Percentiles rank a stretch among this genome's conserved stretches.
Evolutionary conservation across 75 land plant genomes (phyloP).

Genomic region (Pinus tabuliformis): DNA sequence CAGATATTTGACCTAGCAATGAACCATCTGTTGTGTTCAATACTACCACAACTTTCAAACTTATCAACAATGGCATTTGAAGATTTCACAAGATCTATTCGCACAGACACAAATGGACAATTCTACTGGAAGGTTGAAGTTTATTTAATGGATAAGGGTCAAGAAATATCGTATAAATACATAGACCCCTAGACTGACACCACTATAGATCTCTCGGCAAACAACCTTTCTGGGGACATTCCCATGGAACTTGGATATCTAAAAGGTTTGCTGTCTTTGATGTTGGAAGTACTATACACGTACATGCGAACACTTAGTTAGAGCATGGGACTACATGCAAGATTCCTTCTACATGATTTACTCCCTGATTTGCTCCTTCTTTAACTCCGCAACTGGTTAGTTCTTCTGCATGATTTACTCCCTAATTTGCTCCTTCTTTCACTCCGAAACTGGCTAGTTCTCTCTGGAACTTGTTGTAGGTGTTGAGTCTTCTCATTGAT

Average conservation of each 20-base stretch:
- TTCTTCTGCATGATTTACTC: too few relatives aligned
- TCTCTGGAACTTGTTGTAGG: too few relatives aligned
- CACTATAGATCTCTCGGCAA: slow-evolving; percentile 50
- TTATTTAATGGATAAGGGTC: slow-evolving; percentile 38
- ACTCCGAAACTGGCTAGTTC: too few relatives aligned
- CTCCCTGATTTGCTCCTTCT: too few relatives aligned
- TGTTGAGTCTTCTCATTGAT: too few relatives aligned
- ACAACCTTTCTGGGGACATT: slow-evolving; percentile 40
- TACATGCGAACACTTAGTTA: too few relatives aligned
- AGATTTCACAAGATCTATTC: background rate
- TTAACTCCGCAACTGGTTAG: too few relatives aligned
- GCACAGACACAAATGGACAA: too few relatives aligned
- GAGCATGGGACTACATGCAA: too few relatives aligned
- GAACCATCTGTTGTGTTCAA: slow-evolving; percentile 50
- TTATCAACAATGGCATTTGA: slow-evolving; percentile 34
- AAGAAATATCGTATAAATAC: slow-evolving; percentile 24
- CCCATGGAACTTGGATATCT: slow-evolving; percentile 40
- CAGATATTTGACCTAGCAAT: slow-evolving; percentile 51
- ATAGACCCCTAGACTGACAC: slow-evolving; percentile 30
- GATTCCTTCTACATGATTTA: too few relatives aligned
- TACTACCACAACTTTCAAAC: slow-evolving; percentile 15
- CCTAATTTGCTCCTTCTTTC: too few relatives aligned
- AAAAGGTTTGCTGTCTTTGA: slow-evolving; percentile 9
- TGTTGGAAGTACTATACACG: too few relatives aligned
- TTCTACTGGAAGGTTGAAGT: background rate